Conservation (phyloP, 1,284 basidiomycete species). For the Boletus smithii region DNA sequence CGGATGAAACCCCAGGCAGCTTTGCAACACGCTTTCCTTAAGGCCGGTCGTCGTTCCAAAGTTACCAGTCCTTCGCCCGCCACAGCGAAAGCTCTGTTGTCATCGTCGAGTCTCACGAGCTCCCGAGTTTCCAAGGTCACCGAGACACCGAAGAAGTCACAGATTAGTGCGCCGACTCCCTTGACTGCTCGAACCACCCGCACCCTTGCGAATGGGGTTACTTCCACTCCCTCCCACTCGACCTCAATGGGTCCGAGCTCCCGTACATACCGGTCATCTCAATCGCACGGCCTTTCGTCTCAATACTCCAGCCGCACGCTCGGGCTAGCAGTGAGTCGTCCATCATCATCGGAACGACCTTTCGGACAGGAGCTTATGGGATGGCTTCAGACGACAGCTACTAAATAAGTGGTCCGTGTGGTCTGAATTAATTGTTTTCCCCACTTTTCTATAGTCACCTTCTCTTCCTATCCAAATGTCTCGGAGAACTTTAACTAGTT, state of each 20-base stretch:
- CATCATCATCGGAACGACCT: conserved; percentile 34
- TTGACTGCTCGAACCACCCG: conserved; percentile 70
- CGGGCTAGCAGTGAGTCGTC: conserved; percentile 45
- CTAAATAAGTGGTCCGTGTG: conserved; percentile 38
- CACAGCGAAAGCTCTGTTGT: conserved; percentile 48
- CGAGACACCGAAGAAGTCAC: conserved; percentile 82
- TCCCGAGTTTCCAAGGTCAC: conserved; percentile 53
- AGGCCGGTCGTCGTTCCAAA: conserved; percentile 58
- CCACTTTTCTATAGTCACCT: conserved; percentile 6
- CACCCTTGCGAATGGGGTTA: conserved; percentile 45
- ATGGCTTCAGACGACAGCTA: conserved; percentile 43
- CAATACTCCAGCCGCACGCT: conserved; percentile 53
- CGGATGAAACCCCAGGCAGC: conserved; percentile 93
- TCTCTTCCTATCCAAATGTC: conserved; percentile 13
- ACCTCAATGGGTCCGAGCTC: conserved; percentile 49
- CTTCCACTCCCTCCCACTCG: conserved; percentile 56
- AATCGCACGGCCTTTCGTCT: conserved; percentile 49
- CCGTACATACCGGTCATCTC: conserved; percentile 52
- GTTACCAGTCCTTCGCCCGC: conserved; percentile 44
- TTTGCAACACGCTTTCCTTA: conserved; percentile 86
- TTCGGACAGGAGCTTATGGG: conserved; percentile 39
- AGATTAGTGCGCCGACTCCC: conserved; percentile 81
- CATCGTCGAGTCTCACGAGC: conserved; percentile 48
- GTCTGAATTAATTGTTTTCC: conserved; percentile 12
- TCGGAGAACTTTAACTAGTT: conserved; percentile 27